Evolutionary conservation across 768 basidiomycete species (phyloP).

Genomic region (Boletus insuetus): DNA sequence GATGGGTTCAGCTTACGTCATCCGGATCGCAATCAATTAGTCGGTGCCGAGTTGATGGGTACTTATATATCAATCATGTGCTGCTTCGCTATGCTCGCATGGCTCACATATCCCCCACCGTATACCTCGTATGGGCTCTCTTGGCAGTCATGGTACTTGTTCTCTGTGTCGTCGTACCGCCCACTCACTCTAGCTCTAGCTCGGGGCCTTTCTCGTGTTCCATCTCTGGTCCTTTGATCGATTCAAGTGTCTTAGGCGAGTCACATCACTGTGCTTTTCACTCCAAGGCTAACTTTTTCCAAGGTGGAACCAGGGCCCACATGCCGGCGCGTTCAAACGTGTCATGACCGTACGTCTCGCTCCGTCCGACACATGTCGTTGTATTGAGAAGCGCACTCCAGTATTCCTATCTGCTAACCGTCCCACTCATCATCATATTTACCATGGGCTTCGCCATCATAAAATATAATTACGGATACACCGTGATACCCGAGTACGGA

Average conservation of each 20-base stretch:
- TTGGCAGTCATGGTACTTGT: conserved; percentile 47
- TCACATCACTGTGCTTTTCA: not conserved
- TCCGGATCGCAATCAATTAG: not conserved
- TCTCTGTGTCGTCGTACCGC: not conserved
- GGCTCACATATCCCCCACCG: conserved; percentile 55
- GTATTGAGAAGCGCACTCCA: conserved; percentile 25
- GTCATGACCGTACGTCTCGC: conserved; percentile 70
- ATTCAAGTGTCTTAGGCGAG: conserved; percentile 70
- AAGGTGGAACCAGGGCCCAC: conserved; percentile 68
- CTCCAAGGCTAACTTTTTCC: not conserved
- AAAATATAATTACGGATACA: conserved; percentile 71
- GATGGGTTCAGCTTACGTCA: not conserved
- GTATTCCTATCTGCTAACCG: conserved; percentile 68
- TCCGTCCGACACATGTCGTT: not conserved
- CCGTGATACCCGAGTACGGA: conserved; percentile 42
- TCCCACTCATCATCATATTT: conserved; percentile 60
- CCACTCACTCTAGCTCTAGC: not conserved
- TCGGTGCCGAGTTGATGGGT: too few relatives aligned
- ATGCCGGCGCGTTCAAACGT: conserved; percentile 77
- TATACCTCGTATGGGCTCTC: conserved; percentile 61
- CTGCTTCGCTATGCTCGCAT: not conserved
- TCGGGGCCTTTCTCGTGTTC: conserved; percentile 53
- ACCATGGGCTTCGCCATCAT: conserved; percentile 64
- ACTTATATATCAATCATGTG: too few relatives aligned
- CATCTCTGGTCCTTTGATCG: conserved; percentile 81